phyloP scores from a whole-genome alignment of 805 yeast genomes.

The Metschnikowia hibisci region DNA sequence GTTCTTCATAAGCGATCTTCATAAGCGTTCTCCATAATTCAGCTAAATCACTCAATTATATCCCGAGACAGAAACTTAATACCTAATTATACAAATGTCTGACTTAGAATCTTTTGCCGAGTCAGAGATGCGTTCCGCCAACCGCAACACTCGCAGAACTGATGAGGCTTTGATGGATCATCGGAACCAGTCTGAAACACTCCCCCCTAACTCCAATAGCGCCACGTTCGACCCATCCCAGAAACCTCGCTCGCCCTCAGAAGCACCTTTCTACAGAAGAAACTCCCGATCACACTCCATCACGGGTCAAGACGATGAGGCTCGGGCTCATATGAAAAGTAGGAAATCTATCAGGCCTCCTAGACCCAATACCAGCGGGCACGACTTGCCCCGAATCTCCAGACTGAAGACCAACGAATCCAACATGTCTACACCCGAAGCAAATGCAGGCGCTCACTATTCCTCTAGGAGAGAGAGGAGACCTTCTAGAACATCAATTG shows the following conservation, averaged over 20 bases:
- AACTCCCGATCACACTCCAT: slow-evolving; percentile 37
- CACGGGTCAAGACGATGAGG: slow-evolving; percentile 33
- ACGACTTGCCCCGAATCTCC: slow-evolving; percentile 29
- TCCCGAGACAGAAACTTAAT: neutral
- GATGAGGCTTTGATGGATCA: slow-evolving; percentile 40
- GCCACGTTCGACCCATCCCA: slow-evolving; percentile 1
- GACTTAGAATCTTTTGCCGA: slow-evolving; percentile 37
- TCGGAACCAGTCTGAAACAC: slow-evolving; percentile 33
- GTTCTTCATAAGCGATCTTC: neutral
- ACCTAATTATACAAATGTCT: slow-evolving; percentile 26
- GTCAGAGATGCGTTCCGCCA: slow-evolving; percentile 20
- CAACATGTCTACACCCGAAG: slow-evolving; percentile 8
- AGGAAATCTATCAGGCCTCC: slow-evolving; percentile 10
- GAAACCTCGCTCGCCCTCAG: slow-evolving; percentile 7
- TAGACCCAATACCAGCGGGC: slow-evolving; percentile 18
- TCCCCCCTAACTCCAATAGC: slow-evolving; percentile 19
- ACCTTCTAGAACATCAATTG: slow-evolving; percentile 39
- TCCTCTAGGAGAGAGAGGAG: slow-evolving; percentile 28
- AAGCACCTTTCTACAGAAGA: slow-evolving; percentile 19
- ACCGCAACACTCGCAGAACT: slow-evolving; percentile 17
- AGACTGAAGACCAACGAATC: slow-evolving; percentile 21
- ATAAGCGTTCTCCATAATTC: neutral
- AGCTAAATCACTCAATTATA: neutral
- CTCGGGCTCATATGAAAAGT: slow-evolving; percentile 7
- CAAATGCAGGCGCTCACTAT: slow-evolving; percentile 15